Conservation (phyloP, 108 stramenopile genomes). For the Cyclotella baltica region DNA sequence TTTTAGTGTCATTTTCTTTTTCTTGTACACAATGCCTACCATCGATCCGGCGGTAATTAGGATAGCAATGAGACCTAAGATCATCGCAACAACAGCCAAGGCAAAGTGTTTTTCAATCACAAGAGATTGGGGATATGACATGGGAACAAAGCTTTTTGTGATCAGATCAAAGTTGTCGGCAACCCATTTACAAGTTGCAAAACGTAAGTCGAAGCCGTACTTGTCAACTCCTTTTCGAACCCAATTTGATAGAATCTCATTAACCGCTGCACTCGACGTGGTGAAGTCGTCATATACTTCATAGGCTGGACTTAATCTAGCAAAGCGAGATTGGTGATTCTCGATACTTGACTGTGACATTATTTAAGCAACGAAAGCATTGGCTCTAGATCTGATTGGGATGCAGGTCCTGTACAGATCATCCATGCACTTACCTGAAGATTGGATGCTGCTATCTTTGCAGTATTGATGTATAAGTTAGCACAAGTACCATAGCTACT, state of each 20-base stretch:
- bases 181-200: conserved; percentile 21
- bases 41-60: conserved; percentile 14
- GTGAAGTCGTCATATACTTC: neutral
- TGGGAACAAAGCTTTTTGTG: conserved; percentile 10
- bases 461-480: neutral
- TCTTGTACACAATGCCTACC: neutral
- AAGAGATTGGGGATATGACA: conserved; percentile 4
- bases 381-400: no score
- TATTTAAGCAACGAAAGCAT: no score
- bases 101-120: neutral
- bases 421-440: neutral
- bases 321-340: neutral
- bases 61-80: conserved; percentile 4
- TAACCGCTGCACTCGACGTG: neutral
- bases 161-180: conserved; percentile 7
- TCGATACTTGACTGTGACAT: neutral
- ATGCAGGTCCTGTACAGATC: no score
- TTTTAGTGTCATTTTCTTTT: neutral
- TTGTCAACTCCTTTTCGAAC: conserved; percentile 18
- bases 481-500: neutral
- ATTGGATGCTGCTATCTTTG: neutral
- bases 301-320: neutral
- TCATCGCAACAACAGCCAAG: neutral
- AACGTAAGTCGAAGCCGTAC: conserved; percentile 7
- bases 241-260: neutral